Evolutionary conservation across 306 rosid species (phyloP).

Genomic region (Quillaja saponaria): DNA sequence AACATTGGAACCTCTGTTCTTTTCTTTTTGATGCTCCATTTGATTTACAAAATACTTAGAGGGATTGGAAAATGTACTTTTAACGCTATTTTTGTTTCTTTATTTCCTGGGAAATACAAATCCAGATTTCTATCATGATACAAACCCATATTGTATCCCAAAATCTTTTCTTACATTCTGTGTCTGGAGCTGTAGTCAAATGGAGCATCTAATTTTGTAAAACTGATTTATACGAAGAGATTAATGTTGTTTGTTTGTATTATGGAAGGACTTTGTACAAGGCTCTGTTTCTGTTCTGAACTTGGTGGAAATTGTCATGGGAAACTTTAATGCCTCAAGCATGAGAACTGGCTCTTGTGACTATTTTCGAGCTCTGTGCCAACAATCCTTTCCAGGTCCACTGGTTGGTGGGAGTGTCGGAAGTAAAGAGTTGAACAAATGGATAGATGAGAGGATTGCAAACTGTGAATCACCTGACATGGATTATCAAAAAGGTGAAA

Average conservation of each 20-base stretch:
- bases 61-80: too few relatives aligned
- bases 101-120: background rate
- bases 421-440: constrained; percentile 79
- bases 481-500: constrained; percentile 72
- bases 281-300: constrained; percentile 70
- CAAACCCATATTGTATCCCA: too few relatives aligned
- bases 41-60: constrained; percentile 16
- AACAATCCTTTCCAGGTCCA: constrained; percentile 92
- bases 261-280: constrained; percentile 64
- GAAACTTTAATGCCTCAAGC: constrained; percentile 43
- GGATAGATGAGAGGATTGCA: constrained; percentile 90
- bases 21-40: constrained; percentile 27
- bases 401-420: constrained; percentile 91
- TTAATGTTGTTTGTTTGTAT: constrained; percentile 33
- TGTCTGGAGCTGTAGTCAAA: background rate
- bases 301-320: constrained; percentile 67
- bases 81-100: background rate
- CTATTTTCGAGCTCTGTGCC: constrained; percentile 76
- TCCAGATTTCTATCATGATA: too few relatives aligned
- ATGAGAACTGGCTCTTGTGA: constrained; percentile 43
- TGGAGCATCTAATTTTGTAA: constrained; percentile 15
- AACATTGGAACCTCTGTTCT: constrained; percentile 32
- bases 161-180: background rate
- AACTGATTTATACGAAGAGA: constrained; percentile 24
- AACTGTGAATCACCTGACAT: constrained; percentile 52